Conservation (phyloP, 129 eudicot genomes). For the Flaveria trinervia region DNA sequence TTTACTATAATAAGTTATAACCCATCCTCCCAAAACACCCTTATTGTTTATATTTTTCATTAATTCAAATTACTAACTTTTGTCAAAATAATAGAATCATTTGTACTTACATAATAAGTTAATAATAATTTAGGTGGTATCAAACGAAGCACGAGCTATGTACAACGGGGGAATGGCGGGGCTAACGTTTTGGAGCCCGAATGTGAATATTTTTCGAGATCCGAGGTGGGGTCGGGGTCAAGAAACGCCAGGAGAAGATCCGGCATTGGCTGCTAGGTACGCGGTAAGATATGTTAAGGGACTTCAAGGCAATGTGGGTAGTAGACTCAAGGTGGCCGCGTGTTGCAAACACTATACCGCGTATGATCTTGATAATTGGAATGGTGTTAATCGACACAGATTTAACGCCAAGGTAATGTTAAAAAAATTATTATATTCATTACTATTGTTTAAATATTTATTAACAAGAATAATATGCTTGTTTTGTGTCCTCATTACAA, state of each 20-base stretch:
- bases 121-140: constrained; percentile 57
- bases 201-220: constrained; percentile 85
- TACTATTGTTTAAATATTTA: not conserved
- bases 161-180: constrained; percentile 90
- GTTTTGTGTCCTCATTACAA: not conserved
- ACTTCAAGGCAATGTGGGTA: constrained; percentile 65
- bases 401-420: constrained; percentile 75
- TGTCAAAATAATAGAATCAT: constrained; percentile 12
- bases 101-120: not conserved
- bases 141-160: constrained; percentile 95
- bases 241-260: constrained; percentile 99
- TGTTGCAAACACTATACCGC: constrained; percentile 97
- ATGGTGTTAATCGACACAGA: constrained; percentile 71
- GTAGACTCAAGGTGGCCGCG: constrained; percentile 78
- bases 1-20: constrained; percentile 19
- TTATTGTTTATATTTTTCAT: constrained; percentile 5
- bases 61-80: constrained; percentile 5
- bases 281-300: constrained; percentile 82
- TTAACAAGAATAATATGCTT: not conserved
- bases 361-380: constrained; percentile 92
- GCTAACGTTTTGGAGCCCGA: constrained; percentile 94
- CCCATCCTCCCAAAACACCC: constrained; percentile 30
- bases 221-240: constrained; percentile 99
- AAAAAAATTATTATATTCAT: not conserved
- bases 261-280: constrained; percentile 57